phyloP scores from a whole-genome alignment of 169 alveolate species.

The Eimeria maxima region DNA sequence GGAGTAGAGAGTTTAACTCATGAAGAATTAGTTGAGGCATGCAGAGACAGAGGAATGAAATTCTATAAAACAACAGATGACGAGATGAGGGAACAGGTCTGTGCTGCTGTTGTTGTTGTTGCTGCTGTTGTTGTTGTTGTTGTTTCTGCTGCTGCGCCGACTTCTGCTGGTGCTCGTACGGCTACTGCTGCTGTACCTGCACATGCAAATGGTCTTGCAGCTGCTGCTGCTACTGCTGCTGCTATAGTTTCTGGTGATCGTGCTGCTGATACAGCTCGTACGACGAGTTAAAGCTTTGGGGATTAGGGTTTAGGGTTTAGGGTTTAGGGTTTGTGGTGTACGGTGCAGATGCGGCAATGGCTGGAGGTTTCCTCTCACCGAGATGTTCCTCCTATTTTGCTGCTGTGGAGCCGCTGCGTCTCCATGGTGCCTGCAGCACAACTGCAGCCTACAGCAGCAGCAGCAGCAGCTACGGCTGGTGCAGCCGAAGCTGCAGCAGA shows the following conservation, averaged over 20 bases:
- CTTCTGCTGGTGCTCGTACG: not conserved
- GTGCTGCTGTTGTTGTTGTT: not conserved
- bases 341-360: slow-evolving; percentile 89
- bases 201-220: too few species aligned
- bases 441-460: slow-evolving; percentile 3
- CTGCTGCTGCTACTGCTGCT: too few species aligned
- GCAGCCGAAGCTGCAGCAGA: not conserved
- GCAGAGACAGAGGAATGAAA: slow-evolving; percentile 91
- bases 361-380: slow-evolving; percentile 91
- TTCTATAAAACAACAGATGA: slow-evolving; percentile 91
- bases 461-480: slow-evolving; percentile 21
- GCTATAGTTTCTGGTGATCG: too few species aligned
- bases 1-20: slow-evolving; percentile 92
- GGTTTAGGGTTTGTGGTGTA: slow-evolving; percentile 3
- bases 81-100: slow-evolving; percentile 86
- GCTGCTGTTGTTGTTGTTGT: not conserved
- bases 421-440: slow-evolving; percentile 89
- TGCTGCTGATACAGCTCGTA: not conserved
- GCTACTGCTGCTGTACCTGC: too few species aligned
- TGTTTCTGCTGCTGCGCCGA: not conserved
- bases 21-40: slow-evolving; percentile 92
- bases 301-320: not conserved
- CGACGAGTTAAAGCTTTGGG: not conserved
- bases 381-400: slow-evolving; percentile 91
- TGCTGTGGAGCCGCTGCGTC: slow-evolving; percentile 93